Percentiles rank a stretch among this genome's conserved stretches.
Conservation (phyloP, 2,329 filamentous ascomycete genomes). For the Epichloe sp. region DNA sequence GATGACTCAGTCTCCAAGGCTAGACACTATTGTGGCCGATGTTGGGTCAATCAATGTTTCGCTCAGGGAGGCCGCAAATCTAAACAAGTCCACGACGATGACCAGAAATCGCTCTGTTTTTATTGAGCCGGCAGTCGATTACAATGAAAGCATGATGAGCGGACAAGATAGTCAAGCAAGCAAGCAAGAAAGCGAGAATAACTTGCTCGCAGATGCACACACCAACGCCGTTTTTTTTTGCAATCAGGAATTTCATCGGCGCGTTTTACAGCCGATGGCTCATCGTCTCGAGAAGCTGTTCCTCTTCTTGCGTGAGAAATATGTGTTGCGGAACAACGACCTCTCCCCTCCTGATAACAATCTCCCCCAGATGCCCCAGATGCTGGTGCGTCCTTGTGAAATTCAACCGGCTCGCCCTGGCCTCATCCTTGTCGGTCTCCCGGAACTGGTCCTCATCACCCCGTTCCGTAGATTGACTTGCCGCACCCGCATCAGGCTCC, state of each 20-base stretch:
- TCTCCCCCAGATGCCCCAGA: slow-evolving; percentile 10
- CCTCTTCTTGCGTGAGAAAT: slow-evolving; percentile 25
- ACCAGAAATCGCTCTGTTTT: too few species aligned
- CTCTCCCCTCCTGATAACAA: slow-evolving; percentile 23
- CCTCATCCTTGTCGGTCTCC: too few species aligned
- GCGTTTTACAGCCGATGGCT: slow-evolving; percentile 16
- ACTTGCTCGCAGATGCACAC: neutral
- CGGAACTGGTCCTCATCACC: neutral
- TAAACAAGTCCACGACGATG: too few species aligned
- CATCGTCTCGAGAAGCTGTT: slow-evolving; percentile 22
- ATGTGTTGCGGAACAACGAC: slow-evolving; percentile 22
- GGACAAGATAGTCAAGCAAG: too few species aligned
- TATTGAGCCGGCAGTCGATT: too few species aligned
- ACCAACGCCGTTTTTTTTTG: neutral
- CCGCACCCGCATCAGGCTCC: neutral
- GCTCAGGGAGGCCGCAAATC: too few species aligned
- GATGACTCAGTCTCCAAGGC: too few species aligned
- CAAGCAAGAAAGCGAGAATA: neutral
- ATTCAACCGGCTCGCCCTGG: slow-evolving; percentile 7
- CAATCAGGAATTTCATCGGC: neutral
- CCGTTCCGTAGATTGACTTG: slow-evolving; percentile 8
- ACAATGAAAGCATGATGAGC: too few species aligned
- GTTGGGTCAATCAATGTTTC: too few species aligned
- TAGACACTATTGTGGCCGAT: too few species aligned
- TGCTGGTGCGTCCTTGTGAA: slow-evolving; percentile 5